A percentile compares a stretch with the other conserved stretches of the same genome.
These are phyloP conservation scores for Mycena rebaudengoi DNA, from an alignment of 768 basidiomycete genomes.

Conservation along the genomic window DNA sequence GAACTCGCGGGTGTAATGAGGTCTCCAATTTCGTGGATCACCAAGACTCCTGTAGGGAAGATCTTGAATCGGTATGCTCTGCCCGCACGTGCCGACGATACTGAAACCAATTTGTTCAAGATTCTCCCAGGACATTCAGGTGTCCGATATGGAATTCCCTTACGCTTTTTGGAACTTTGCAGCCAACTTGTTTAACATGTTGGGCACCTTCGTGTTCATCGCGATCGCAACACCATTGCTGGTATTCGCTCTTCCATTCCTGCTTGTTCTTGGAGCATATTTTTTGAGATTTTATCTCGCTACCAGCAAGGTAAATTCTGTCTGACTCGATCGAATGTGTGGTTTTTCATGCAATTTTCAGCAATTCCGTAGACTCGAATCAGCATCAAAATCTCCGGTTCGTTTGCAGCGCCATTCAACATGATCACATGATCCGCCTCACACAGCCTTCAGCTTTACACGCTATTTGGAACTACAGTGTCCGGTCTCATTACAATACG, in stretches of 20 bases:
- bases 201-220: constrained; percentile 20
- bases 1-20: constrained; percentile 16
- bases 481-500: constrained; percentile 14
- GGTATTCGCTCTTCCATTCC: constrained; percentile 7
- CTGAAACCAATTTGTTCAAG: background rate
- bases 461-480: constrained; percentile 14
- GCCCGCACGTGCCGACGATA: background rate
- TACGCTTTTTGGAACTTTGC: constrained; percentile 14
- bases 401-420: background rate
- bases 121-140: constrained; percentile 18
- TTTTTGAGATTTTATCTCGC: constrained; percentile 14
- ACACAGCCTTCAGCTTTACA: constrained; percentile 6
- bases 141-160: constrained; percentile 13
- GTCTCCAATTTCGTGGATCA: constrained; percentile 21
- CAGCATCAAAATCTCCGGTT: constrained; percentile 17
- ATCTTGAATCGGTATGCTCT: constrained; percentile 16
- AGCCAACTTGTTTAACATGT: background rate
- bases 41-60: constrained; percentile 14
- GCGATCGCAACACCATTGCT: constrained; percentile 13
- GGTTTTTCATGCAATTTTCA: background rate
- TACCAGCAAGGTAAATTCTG: constrained; percentile 21
- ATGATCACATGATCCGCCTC: background rate
- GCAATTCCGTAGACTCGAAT: constrained; percentile 22
- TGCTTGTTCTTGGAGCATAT: background rate
- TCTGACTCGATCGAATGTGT: background rate